Conservation (phyloP, 139 green algal genomes). For the Chlorella sp. region DNA sequence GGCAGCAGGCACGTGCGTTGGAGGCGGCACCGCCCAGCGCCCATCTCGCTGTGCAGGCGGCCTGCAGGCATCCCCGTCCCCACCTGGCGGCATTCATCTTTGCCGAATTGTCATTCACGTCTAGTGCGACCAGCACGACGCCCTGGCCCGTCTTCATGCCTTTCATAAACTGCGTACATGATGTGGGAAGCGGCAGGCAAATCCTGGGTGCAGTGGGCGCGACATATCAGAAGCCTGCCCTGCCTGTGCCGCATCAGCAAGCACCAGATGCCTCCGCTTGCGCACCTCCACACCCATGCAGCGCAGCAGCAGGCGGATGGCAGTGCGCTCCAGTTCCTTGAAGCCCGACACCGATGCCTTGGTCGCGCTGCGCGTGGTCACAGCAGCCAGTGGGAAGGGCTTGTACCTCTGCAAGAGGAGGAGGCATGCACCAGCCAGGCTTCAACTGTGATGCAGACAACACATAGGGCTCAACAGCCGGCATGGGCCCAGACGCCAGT, state of each 20-base stretch:
- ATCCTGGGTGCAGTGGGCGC: too few species aligned
- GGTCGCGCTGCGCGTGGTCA: neutral
- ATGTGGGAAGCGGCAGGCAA: too few species aligned
- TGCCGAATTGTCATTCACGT: neutral
- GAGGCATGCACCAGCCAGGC: neutral
- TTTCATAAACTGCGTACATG: neutral
- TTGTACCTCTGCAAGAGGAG: neutral
- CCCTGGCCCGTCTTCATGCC: neutral
- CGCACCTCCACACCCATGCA: neutral
- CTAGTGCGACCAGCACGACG: neutral
- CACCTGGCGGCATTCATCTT: neutral
- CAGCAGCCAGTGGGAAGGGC: neutral
- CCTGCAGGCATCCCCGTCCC: too few species aligned
- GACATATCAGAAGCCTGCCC: too few species aligned
- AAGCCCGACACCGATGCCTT: neutral
- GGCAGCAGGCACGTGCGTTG: too few species aligned
- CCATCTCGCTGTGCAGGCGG: too few species aligned
- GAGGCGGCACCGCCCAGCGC: too few species aligned
- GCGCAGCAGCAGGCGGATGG: neutral
- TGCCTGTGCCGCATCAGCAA: too few species aligned
- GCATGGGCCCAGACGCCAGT: too few species aligned
- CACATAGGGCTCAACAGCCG: too few species aligned
- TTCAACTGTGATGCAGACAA: too few species aligned
- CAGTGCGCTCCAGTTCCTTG: neutral
- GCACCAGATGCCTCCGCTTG: neutral